Conservation (phyloP, 768 basidiomycete species). For the Pisolithus microcarpus region DNA sequence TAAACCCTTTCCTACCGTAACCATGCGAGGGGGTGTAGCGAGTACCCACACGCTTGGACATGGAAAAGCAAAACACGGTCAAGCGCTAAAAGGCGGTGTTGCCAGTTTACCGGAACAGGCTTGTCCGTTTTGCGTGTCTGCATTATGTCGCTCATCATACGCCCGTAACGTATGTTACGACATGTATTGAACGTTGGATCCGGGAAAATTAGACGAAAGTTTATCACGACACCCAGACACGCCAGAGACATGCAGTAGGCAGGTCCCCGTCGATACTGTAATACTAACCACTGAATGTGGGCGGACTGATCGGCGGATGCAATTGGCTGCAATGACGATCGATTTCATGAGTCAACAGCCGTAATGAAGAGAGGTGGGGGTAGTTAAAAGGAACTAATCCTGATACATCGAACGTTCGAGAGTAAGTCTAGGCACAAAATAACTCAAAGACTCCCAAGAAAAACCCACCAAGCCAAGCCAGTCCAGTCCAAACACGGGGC, state of each 20-base stretch:
- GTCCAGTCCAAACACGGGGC: conserved; percentile 7
- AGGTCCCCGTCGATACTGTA: background rate
- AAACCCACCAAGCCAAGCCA: background rate
- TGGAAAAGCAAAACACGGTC: no score
- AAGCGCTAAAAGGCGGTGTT: background rate
- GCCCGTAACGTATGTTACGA: background rate
- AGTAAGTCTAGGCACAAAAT: background rate
- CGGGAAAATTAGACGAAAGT: background rate
- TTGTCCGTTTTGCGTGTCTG: background rate
- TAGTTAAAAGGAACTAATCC: conserved; percentile 18
- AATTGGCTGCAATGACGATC: no score
- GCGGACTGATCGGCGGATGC: conserved; percentile 1
- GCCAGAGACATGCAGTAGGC: background rate
- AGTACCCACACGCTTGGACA: no score
- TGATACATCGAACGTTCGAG: conserved; percentile 16
- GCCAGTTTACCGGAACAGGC: background rate
- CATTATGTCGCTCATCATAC: no score
- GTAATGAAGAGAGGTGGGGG: conserved; percentile 7
- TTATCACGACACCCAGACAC: background rate
- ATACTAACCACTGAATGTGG: background rate
- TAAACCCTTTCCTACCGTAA: no score
- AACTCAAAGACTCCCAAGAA: background rate
- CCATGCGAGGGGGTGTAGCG: no score
- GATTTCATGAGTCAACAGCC: no score
- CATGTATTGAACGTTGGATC: background rate